These are phyloP conservation scores for Otatea glauca DNA, from an alignment of 176 grass and related monocot species.

Conservation along the genomic window DNA sequence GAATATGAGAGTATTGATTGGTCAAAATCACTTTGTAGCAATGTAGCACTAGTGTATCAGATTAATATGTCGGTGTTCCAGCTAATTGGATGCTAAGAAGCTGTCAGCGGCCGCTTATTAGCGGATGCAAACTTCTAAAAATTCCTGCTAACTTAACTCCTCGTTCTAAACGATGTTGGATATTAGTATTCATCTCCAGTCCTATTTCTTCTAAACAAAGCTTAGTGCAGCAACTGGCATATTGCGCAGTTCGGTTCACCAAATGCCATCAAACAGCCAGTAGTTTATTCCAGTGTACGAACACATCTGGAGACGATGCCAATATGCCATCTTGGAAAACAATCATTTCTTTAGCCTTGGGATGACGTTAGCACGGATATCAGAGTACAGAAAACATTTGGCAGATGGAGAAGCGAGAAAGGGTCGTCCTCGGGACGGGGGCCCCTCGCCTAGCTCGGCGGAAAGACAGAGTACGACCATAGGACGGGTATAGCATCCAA, in stretches of 20 bases:
- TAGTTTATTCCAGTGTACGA: neutral
- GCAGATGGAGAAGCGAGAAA: slow-evolving; percentile 34
- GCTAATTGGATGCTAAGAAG: slow-evolving; percentile 22
- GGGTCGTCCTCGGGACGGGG: slow-evolving; percentile 9
- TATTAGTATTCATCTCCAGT: neutral
- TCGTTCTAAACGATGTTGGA: slow-evolving; percentile 5
- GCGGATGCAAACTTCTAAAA: neutral
- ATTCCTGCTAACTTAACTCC: neutral
- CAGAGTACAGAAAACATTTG: neutral
- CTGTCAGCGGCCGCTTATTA: neutral
- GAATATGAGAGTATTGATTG: neutral
- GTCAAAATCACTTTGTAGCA: neutral
- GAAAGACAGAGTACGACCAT: neutral
- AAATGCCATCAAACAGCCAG: slow-evolving; percentile 30
- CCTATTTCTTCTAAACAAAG: slow-evolving; percentile 13
- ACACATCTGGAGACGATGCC: slow-evolving; percentile 17
- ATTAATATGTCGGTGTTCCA: slow-evolving; percentile 5
- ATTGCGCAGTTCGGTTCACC: slow-evolving; percentile 10
- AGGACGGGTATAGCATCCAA: no score
- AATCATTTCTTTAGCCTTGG: neutral
- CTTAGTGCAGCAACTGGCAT: slow-evolving; percentile 28
- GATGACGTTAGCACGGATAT: slow-evolving; percentile 1
- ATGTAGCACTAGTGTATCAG: neutral
- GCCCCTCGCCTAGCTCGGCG: neutral
- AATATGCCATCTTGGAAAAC: neutral